Evolutionary conservation across 768 basidiomycete species (phyloP).

Genomic region (Auricularia cornea): DNA sequence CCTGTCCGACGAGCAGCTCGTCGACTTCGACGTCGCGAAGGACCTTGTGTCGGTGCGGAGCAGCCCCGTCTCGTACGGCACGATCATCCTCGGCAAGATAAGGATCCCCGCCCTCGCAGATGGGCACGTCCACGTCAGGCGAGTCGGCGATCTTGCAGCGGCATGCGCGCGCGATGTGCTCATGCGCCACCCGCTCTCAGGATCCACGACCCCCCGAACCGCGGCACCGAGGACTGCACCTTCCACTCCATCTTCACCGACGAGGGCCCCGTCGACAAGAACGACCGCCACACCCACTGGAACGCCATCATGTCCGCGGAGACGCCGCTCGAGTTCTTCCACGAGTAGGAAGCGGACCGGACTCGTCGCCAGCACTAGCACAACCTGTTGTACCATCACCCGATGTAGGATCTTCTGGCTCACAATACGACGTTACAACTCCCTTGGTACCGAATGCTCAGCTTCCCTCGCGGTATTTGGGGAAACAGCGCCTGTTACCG

Average conservation of each 20-base stretch:
- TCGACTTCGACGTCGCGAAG: constrained; percentile 36
- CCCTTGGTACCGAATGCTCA: too few species aligned
- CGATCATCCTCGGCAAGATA: constrained; percentile 69
- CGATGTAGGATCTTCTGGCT: not conserved
- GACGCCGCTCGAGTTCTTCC: constrained; percentile 60
- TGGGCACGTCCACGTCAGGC: constrained; percentile 70
- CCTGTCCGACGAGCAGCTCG: constrained; percentile 6
- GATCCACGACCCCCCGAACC: constrained; percentile 69
- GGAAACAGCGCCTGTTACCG: too few species aligned
- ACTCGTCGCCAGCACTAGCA: not conserved
- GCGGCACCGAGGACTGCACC: constrained; percentile 54
- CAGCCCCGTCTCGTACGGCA: constrained; percentile 56
- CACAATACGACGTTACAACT: not conserved
- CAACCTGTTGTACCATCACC: not conserved
- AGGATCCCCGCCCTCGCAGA: constrained; percentile 60
- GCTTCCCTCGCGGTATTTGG: too few species aligned
- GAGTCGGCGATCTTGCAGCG: constrained; percentile 13
- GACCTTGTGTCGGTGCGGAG: constrained; percentile 43
- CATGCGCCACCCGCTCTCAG: constrained; percentile 32
- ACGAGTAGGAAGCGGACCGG: constrained; percentile 42
- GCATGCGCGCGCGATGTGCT: constrained; percentile 1
- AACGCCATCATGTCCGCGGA: constrained; percentile 54
- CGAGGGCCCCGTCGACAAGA: constrained; percentile 38
- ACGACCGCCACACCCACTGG: constrained; percentile 44
- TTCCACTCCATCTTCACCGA: constrained; percentile 70